These are phyloP conservation scores for Verticillium alfalfae DNA, from an alignment of 2,329 filamentous ascomycete genomes.

Conservation along the genomic window DNA sequence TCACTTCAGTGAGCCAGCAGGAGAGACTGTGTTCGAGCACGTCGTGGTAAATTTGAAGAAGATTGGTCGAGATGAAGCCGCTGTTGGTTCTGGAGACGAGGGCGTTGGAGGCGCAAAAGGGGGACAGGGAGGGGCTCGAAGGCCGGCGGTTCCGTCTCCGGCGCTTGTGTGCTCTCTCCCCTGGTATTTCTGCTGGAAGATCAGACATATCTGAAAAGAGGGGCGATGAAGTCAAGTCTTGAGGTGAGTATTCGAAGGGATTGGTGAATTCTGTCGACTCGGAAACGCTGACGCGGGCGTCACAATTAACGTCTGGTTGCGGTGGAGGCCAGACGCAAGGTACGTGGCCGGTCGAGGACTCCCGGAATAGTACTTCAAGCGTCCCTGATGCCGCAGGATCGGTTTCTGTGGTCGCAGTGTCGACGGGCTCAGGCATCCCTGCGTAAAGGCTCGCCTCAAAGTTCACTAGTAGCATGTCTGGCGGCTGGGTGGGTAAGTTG, in stretches of 20 bases:
- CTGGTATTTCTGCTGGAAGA: neutral
- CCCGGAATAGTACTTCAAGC: too few relatives aligned
- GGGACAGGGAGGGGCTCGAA: constrained; percentile 4
- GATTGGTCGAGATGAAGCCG: constrained; percentile 31
- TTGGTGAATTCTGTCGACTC: neutral
- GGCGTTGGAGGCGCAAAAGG: constrained; percentile 9
- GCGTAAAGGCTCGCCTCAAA: too few relatives aligned
- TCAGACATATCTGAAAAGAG: neutral
- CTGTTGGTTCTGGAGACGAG: constrained; percentile 23
- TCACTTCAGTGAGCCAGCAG: constrained; percentile 48
- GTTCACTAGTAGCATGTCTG: too few relatives aligned
- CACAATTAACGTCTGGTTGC: too few relatives aligned
- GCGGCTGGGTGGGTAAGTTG: too few relatives aligned
- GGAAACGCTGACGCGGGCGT: neutral
- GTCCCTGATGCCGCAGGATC: too few relatives aligned
- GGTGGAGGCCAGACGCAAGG: too few relatives aligned
- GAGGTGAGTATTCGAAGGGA: neutral
- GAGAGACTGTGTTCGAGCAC: constrained; percentile 46
- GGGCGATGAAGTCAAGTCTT: neutral
- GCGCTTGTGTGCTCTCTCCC: neutral
- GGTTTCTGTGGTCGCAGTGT: too few relatives aligned
- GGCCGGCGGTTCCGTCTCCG: neutral
- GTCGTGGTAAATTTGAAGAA: constrained; percentile 47
- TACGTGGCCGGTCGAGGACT: too few relatives aligned
- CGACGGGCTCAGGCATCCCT: too few relatives aligned